Evolutionary conservation across 2,329 filamentous ascomycete species (phyloP).

Genomic region (Aspergillus clavatus): DNA sequence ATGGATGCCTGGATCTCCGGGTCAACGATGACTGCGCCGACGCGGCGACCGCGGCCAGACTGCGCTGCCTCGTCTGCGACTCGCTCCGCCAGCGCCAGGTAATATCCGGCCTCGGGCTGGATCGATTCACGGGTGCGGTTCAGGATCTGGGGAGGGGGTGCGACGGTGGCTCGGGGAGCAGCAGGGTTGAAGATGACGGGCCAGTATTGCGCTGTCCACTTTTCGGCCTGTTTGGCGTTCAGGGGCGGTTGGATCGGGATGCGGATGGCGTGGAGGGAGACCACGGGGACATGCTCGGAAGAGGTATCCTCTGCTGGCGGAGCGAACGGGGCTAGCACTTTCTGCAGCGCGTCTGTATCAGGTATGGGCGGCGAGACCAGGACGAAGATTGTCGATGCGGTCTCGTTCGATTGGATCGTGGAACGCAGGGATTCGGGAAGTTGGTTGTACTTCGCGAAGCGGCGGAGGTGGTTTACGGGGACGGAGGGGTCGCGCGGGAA

Average conservation of each 20-base stretch:
- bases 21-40: slow-evolving; percentile 45
- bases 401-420: slow-evolving; percentile 16
- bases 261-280: slow-evolving; percentile 26
- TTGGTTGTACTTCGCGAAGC: slow-evolving; percentile 36
- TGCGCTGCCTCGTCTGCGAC: slow-evolving; percentile 37
- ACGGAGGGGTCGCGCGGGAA: slow-evolving; percentile 32
- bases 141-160: slow-evolving; percentile 39
- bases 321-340: slow-evolving; percentile 36
- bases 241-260: slow-evolving; percentile 41
- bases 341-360: slow-evolving; percentile 28
- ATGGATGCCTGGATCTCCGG: slow-evolving; percentile 30
- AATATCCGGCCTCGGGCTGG: slow-evolving; percentile 34
- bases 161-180: slow-evolving; percentile 39
- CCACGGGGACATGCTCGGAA: slow-evolving; percentile 1
- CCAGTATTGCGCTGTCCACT: slow-evolving; percentile 41
- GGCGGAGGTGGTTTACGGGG: slow-evolving; percentile 36
- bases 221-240: slow-evolving; percentile 36
- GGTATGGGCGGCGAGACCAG: slow-evolving; percentile 40
- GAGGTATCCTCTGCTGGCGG: slow-evolving; percentile 13
- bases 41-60: slow-evolving; percentile 34
- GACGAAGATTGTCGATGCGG: slow-evolving; percentile 34
- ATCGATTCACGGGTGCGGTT: slow-evolving; percentile 32
- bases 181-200: slow-evolving; percentile 44
- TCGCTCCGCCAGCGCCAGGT: slow-evolving; percentile 36
- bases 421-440: slow-evolving; percentile 29